Evolutionary conservation across 345 rosid genomes (phyloP).

Genomic region (Brassica cretica): DNA sequence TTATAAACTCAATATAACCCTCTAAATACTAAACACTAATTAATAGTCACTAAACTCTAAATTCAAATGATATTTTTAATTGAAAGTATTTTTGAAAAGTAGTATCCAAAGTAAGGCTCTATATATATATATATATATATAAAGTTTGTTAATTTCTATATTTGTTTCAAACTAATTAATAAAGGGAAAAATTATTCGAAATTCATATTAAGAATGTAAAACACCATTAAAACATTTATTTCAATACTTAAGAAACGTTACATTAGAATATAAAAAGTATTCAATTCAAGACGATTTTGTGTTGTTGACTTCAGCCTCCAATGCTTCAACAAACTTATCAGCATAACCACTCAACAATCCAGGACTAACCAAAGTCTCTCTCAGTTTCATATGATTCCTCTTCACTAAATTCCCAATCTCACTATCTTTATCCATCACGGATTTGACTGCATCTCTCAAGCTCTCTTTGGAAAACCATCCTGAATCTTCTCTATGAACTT

Average conservation of each 20-base stretch:
- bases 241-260: neutral
- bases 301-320: conserved; percentile 23
- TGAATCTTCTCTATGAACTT: neutral
- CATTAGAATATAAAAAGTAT: neutral
- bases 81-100: too few species aligned
- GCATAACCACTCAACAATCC: neutral
- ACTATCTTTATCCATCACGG: conserved; percentile 34
- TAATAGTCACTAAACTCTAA: too few species aligned
- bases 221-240: neutral
- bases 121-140: too few species aligned
- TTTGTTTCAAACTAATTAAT: neutral
- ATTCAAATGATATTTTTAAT: too few species aligned
- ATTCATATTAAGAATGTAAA: neutral
- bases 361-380: conserved; percentile 5
- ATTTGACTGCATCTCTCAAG: conserved; percentile 24
- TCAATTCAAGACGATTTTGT: conserved; percentile 1
- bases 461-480: neutral
- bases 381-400: conserved; percentile 34
- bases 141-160: too few species aligned
- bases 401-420: neutral
- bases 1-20: too few species aligned
- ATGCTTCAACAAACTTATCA: conserved; percentile 6
- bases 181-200: neutral
- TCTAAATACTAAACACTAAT: too few species aligned
- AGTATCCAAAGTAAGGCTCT: too few species aligned